Base-by-base conservation (phyloP, 441 rosid species). In the Corymbia citriodora region DNA sequence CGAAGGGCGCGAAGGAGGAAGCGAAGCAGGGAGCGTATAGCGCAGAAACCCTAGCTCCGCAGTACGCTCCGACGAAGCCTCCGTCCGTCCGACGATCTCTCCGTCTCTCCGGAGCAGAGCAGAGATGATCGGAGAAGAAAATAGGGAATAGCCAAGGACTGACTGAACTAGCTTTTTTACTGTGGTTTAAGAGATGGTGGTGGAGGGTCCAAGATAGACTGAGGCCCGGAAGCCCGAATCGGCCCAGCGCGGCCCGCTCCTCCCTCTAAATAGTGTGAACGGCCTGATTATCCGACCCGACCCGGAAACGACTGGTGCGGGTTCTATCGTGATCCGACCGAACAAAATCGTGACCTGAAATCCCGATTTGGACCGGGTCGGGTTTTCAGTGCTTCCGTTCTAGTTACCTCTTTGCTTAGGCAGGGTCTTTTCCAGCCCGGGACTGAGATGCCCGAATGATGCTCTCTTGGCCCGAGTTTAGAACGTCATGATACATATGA, bases 381-480 rank as follows among this genome's bases (percentile, higher is more conserved):
- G 50, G 50, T 11, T 68, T 72, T 72, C 9, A 2, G 14, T 19
- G 48, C 48, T 72, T 65, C 10, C 81, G 8, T 9, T 33, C 8
- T 70, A 10, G 4, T 2, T 68, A 8, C 45, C 18, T 8, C 12
- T 68, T 21, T 68, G 3, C 11, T 4, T 8, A 8, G 21, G 40
- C 2, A 6, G 25, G 15, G 1, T 1, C 10, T 18, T 33, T 25
- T 72, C 36, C 7, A 1, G 4, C 14, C 25, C 14, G 1, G 29
- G 5, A 57, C 4, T 21, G 10, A 21, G 45, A 40, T 40, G 45
- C 45, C 45, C 45, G 45, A 40, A 40, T 40, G 45, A 40, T 40
- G 45, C 45, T 40, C 45, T 40, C 45, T 40, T 40, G 45, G 45
- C 45, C 45, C 45, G 45, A 40, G 45, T 40, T 40, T 40, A 40